Conservation (phyloP, 1,139 yeast genomes). For the Yamadazyma taylorii region DNA sequence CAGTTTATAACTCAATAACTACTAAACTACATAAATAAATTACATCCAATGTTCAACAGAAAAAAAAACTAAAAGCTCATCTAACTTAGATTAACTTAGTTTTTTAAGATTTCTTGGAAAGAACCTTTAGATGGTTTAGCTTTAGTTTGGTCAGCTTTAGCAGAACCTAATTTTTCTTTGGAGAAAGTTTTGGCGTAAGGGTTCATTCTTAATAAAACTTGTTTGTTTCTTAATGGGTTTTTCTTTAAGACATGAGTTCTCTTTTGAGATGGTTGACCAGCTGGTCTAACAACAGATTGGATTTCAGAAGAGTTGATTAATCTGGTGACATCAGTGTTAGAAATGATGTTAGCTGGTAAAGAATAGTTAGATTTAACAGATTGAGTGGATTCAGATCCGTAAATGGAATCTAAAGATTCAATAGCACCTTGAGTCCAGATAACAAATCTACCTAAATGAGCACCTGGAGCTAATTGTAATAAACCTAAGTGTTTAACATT, state of each 20-base stretch:
- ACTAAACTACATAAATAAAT: slow-evolving; percentile 5
- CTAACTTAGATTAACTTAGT: slow-evolving; percentile 24
- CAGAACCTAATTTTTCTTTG: slow-evolving; percentile 86
- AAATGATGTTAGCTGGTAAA: slow-evolving; percentile 89
- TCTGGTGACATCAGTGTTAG: slow-evolving; percentile 96
- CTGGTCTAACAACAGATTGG: slow-evolving; percentile 96
- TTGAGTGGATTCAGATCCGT: slow-evolving; percentile 90
- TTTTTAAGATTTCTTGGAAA: slow-evolving; percentile 66
- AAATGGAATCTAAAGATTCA: slow-evolving; percentile 93
- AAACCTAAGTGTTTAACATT: slow-evolving; percentile 91
- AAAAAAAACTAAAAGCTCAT: too few species aligned
- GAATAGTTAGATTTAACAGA: slow-evolving; percentile 88
- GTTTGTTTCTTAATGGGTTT: slow-evolving; percentile 99
- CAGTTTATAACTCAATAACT: slow-evolving; percentile 2
- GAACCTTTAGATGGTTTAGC: slow-evolving; percentile 72
- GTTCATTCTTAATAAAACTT: slow-evolving; percentile 96
- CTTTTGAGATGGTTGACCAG: slow-evolving; percentile 93
- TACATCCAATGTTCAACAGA: not conserved
- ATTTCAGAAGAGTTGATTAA: slow-evolving; percentile 99
- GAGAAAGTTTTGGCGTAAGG: slow-evolving; percentile 98
- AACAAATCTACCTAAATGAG: slow-evolving; percentile 99
- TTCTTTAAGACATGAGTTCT: slow-evolving; percentile 95
- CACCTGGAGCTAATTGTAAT: slow-evolving; percentile 99
- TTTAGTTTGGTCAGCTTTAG: slow-evolving; percentile 67
- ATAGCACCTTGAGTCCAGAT: slow-evolving; percentile 99